Evolutionary conservation across 2,329 filamentous ascomycete genomes (phyloP), one percentile per base, ranked within the genome.

Genomic region (Nothophoma quercina): DNA sequence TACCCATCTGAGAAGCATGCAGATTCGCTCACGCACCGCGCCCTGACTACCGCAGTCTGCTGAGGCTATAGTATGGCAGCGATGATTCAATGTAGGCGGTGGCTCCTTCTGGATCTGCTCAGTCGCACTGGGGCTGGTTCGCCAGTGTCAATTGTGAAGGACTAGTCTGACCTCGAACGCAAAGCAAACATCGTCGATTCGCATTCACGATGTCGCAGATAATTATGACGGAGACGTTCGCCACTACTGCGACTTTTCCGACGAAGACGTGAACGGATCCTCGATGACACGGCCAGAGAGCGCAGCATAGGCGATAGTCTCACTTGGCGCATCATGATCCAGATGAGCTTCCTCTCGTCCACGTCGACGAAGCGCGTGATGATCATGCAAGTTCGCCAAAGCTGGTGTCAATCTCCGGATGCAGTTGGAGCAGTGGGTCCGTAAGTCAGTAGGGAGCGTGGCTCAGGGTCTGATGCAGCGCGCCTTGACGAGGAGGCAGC

Each of bases 341-440:
- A 46, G 25, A 29, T 6, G 32, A 38, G 18, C 15, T 26, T n/a
- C 22, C n/a, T 26, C 13, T 10, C 35, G n/a, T n/a, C 21, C 18
- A n/a, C 21, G 21, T 12, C 39, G 19, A 25, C 22, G 21, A 38
- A 33, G 38, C 38, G 32, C 18, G n/a, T 43, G 50, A 33, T 53
- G 38, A 35, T 21, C 39, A 39, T 48, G 50, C 38, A 48, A 40
- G 28, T 21, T 32, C 23, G 22, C 50, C 38, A 26, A 53, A 48
- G 42, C 33, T 53, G 43, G 50, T 34, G 36, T 40, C 50, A 48
- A 53, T 43, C 22, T 48, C 50, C 39, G 38, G 21, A 39, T 47
- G 26, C 43, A 43, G 39, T 29, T 38, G 26, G 33, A 48, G 13
- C 16, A 5, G 38, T 33, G 43, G 32, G 28, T 22, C 43, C n/a